Conservation (phyloP, 352 stramenopile species). For the Pythium coloratum region DNA sequence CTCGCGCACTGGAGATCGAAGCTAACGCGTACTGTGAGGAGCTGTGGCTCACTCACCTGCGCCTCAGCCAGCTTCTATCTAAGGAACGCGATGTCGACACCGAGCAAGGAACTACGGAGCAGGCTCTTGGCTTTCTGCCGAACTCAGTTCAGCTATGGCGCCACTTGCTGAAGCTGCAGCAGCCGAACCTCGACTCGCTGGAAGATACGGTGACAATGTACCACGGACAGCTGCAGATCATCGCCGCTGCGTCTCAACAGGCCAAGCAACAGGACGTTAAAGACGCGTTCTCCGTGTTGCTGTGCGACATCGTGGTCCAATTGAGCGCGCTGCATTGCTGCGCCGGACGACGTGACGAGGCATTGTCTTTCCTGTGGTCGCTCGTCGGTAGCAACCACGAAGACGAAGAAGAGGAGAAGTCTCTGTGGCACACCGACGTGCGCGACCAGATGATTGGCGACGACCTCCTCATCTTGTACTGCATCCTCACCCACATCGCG, state of each 20-base stretch:
- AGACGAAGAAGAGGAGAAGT: neutral
- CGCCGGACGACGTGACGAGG: neutral
- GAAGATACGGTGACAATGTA: constrained; percentile 3
- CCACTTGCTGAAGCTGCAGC: constrained; percentile 26
- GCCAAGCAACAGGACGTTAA: constrained; percentile 7
- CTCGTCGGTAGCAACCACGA: constrained; percentile 1
- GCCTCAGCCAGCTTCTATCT: constrained; percentile 24
- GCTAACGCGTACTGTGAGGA: constrained; percentile 39
- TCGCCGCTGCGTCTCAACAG: constrained; percentile 12
- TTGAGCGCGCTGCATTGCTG: constrained; percentile 15
- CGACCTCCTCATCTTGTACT: constrained; percentile 21
- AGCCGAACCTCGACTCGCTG: neutral
- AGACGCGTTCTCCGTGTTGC: constrained; percentile 23
- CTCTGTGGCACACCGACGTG: neutral
- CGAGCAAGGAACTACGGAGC: constrained; percentile 36
- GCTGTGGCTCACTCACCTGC: constrained; percentile 38
- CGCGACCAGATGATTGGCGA: constrained; percentile 23
- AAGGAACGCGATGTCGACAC: constrained; percentile 16
- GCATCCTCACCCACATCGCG: constrained; percentile 16
- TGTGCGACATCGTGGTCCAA: constrained; percentile 29
- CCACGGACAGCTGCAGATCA: constrained; percentile 1
- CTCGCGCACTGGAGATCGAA: constrained; percentile 38
- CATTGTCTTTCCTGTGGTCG: constrained; percentile 12
- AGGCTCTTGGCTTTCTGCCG: constrained; percentile 33
- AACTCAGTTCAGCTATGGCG: constrained; percentile 33